Percentiles rank a stretch among this genome's conserved stretches.
Conservation (phyloP, 1,284 basidiomycete genomes). For the Irpex sp. region DNA sequence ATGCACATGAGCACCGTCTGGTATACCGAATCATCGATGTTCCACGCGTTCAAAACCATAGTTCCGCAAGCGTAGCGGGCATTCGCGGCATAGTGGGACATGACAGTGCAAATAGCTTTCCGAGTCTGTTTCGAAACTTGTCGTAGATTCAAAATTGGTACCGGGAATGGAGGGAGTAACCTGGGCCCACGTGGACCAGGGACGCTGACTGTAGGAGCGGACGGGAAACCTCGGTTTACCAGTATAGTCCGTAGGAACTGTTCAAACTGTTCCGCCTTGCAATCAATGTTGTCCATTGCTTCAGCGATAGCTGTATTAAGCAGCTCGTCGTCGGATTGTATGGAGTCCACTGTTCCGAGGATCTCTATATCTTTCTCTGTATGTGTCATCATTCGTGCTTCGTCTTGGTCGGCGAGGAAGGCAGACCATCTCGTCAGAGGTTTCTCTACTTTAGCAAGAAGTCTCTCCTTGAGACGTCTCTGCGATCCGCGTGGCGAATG, state of each 20-base stretch:
- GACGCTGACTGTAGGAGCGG: neutral
- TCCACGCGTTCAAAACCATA: neutral
- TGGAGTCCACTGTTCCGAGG: neutral
- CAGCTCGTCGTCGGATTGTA: neutral
- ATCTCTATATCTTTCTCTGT: neutral
- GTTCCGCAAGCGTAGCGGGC: neutral
- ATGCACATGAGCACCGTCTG: neutral
- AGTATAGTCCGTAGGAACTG: neutral
- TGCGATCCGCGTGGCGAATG: neutral
- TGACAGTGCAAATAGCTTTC: neutral
- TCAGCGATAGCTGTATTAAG: neutral
- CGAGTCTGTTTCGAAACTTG: neutral
- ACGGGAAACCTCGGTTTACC: neutral
- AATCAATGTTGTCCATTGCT: neutral
- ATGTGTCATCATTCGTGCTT: neutral
- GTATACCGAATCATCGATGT: neutral
- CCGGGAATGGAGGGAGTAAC: neutral
- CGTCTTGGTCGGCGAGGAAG: neutral
- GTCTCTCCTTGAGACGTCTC: neutral
- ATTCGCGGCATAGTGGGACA: neutral
- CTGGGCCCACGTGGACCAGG: no score
- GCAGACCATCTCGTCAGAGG: neutral
- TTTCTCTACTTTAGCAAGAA: neutral
- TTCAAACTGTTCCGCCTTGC: neutral
- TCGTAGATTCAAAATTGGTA: neutral